Evolutionary conservation across 371 early-diverging fungal species (phyloP).

Genomic region (Circinella umbellata): DNA sequence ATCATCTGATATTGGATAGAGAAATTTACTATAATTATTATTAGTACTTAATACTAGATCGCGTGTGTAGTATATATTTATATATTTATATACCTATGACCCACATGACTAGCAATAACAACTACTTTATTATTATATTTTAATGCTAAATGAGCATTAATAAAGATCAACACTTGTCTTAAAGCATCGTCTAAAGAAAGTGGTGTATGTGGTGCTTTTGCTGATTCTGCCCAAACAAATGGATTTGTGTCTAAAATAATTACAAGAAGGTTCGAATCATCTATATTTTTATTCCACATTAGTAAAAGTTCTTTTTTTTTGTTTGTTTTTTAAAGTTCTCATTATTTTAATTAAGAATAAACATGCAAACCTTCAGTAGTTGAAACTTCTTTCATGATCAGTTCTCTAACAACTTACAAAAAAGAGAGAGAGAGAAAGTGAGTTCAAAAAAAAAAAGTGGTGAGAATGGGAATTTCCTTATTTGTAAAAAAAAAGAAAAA

Average conservation of each 20-base stretch:
- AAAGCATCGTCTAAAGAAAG: constrained; percentile 71
- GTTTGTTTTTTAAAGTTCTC: background rate
- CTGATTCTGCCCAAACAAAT: constrained; percentile 68
- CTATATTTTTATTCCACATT: constrained; percentile 26
- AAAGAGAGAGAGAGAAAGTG: background rate
- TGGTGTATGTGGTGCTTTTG: constrained; percentile 48
- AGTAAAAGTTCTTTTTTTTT: background rate
- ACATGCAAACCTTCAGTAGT: constrained; percentile 34
- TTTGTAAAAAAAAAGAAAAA: no score
- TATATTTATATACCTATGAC: constrained; percentile 35
- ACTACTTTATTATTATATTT: constrained; percentile 83
- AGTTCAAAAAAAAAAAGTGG: background rate
- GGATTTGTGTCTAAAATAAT: constrained; percentile 82
- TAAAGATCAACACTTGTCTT: constrained; percentile 79
- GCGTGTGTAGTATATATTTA: no score
- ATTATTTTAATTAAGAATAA: background rate
- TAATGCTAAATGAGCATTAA: constrained; percentile 89
- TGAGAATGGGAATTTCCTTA: background rate
- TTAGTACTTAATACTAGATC: background rate
- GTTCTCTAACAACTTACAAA: background rate
- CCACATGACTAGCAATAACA: constrained; percentile 75
- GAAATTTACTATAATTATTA: constrained; percentile 48
- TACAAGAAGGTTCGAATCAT: constrained; percentile 77
- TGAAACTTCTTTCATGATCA: constrained; percentile 35
- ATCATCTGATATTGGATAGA: constrained; percentile 57